Evolutionary conservation across 148 eudicot genomes (phyloP).

Genomic region (Rhododendron vialii): DNA sequence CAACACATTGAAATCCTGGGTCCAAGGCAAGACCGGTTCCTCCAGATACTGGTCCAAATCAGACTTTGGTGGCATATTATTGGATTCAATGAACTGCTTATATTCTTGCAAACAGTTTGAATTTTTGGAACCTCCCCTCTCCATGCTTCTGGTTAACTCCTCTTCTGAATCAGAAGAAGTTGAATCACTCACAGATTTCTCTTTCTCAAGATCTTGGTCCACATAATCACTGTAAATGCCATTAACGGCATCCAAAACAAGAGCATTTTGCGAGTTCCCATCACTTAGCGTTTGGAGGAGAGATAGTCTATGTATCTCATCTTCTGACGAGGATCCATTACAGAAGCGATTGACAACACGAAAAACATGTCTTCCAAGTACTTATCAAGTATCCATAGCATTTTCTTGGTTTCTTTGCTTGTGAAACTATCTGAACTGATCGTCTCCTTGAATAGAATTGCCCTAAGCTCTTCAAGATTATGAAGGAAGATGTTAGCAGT

Average conservation of each 20-base stretch:
- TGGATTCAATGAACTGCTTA: neutral
- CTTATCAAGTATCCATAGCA: neutral
- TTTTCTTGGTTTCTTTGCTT: neutral
- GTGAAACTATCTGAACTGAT: neutral
- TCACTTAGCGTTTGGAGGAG: neutral
- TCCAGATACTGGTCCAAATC: constrained; percentile 8
- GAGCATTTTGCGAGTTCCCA: neutral
- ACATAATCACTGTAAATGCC: neutral
- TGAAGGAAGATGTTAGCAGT: neutral
- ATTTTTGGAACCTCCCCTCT: neutral
- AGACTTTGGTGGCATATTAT: neutral
- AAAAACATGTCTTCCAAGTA: neutral
- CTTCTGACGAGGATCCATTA: neutral
- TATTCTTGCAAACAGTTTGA: neutral
- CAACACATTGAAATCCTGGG: neutral
- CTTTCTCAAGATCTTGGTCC: neutral
- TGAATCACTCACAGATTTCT: neutral
- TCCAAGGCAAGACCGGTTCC: neutral
- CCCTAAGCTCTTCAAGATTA: neutral
- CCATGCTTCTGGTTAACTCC: neutral
- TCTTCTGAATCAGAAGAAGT: constrained; percentile 2
- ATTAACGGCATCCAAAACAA: neutral
- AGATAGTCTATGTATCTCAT: neutral
- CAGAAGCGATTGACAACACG: neutral
- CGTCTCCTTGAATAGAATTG: neutral